A percentile compares a stretch with the other conserved stretches of the same genome.
Evolutionary conservation across 164 flowering plant genomes (phyloP).

Genomic region (Pachysandra terminalis): DNA sequence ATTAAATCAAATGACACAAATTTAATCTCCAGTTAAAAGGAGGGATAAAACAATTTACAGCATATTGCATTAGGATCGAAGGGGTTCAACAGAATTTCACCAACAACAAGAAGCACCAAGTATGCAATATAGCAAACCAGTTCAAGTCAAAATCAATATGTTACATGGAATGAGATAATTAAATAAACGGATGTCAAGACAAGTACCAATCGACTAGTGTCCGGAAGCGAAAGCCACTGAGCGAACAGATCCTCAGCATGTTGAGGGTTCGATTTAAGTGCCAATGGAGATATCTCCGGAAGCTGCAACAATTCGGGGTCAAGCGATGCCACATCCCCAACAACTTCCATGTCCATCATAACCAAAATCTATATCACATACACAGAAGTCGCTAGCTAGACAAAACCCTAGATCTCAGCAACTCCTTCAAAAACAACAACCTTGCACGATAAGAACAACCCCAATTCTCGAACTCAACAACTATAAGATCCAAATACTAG

Average conservation of each 20-base stretch:
- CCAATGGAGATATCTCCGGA: conserved; percentile 76
- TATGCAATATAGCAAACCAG: not conserved
- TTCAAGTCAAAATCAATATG: not conserved
- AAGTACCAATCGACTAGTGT: conserved; percentile 67
- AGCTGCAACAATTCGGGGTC: conserved; percentile 91
- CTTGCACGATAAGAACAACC: not conserved
- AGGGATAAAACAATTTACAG: no score
- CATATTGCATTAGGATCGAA: no score
- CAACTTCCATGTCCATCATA: conserved; percentile 60
- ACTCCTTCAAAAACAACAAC: not conserved
- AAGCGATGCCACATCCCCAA: conserved; percentile 55
- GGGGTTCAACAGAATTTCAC: no score
- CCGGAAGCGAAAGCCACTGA: conserved; percentile 93
- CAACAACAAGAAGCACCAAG: not conserved
- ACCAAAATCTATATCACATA: conserved; percentile 18
- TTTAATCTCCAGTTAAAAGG: no score
- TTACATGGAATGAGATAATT: not conserved
- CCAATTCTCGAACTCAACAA: conserved; percentile 1
- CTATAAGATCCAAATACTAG: not conserved
- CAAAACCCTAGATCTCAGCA: conserved; percentile 17
- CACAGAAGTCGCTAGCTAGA: not conserved
- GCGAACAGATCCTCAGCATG: conserved; percentile 72
- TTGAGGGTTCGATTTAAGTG: conserved; percentile 68
- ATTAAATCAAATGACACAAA: no score
- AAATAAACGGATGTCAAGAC: conserved; percentile 2